phyloP scores from a whole-genome alignment of 2,329 filamentous ascomycete species.

The Aureobasidium sp. region DNA sequence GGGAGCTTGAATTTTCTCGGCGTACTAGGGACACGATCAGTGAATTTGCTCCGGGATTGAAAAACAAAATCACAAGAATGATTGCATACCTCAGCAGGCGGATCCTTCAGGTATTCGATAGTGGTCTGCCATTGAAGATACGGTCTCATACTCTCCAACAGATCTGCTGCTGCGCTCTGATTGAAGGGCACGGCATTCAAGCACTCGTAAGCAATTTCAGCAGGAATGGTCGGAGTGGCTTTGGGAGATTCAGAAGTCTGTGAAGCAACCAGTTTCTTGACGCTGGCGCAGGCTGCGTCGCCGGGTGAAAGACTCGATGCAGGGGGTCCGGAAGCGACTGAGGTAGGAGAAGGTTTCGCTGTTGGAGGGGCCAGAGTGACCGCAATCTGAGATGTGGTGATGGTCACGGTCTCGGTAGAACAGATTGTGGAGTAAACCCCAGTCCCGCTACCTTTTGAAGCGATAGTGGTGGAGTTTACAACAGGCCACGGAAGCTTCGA shows the following conservation, averaged over 20 bases:
- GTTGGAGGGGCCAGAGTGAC: too few relatives aligned
- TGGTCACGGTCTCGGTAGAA: too few relatives aligned
- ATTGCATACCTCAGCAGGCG: conserved; percentile 21
- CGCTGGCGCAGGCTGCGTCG: background rate
- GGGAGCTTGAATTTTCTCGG: conserved; percentile 37
- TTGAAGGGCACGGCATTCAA: conserved; percentile 41
- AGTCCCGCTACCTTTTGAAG: too few relatives aligned
- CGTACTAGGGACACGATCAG: conserved; percentile 25
- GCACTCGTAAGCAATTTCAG: conserved; percentile 40
- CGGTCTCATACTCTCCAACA: conserved; percentile 38
- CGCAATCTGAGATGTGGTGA: too few relatives aligned
- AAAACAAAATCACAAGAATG: too few relatives aligned
- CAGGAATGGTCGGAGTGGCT: conserved; percentile 34
- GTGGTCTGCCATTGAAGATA: conserved; percentile 43
- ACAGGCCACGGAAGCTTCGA: too few relatives aligned
- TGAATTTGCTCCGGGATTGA: too few relatives aligned
- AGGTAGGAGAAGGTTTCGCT: too few relatives aligned
- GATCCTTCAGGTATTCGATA: conserved; percentile 38
- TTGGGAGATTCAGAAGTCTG: conserved; percentile 20
- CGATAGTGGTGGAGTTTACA: too few relatives aligned
- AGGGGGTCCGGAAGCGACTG: too few relatives aligned
- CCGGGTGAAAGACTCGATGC: too few relatives aligned
- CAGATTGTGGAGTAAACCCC: too few relatives aligned
- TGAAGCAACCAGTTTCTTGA: conserved; percentile 19
- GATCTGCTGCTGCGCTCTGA: conserved; percentile 31